phyloP scores from a whole-genome alignment of 2,329 filamentous ascomycete genomes.

The Fusarium marasasianum region DNA sequence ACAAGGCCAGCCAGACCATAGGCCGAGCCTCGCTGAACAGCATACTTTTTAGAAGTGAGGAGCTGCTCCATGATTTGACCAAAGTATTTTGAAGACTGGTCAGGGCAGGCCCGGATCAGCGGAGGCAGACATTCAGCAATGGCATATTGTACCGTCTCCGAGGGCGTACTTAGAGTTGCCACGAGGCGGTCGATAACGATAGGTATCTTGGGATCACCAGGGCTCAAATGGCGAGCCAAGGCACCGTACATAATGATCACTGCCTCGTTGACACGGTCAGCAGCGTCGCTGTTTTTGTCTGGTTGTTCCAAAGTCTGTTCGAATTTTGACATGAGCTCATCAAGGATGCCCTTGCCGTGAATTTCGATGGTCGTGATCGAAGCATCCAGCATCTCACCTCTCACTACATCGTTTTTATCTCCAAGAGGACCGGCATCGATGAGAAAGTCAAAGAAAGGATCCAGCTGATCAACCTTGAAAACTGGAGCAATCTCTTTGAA shows the following conservation, averaged over 20 bases:
- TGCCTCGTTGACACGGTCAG: conserved; percentile 93
- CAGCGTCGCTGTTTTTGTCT: conserved; percentile 80
- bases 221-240: conserved; percentile 83
- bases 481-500: conserved; percentile 82
- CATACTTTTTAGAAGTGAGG: conserved; percentile 89
- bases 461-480: conserved; percentile 75
- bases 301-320: conserved; percentile 87
- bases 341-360: conserved; percentile 84
- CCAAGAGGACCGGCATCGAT: conserved; percentile 89
- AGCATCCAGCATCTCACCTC: conserved; percentile 91
- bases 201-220: conserved; percentile 87
- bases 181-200: conserved; percentile 88
- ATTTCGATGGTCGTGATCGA: conserved; percentile 82
- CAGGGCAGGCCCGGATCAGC: conserved; percentile 81
- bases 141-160: conserved; percentile 95
- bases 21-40: conserved; percentile 89
- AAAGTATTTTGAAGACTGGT: conserved; percentile 83
- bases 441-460: conserved; percentile 83
- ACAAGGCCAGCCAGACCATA: conserved; percentile 94
- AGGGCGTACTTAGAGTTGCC: conserved; percentile 89
- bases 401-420: conserved; percentile 79
- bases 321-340: conserved; percentile 91
- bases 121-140: conserved; percentile 94
- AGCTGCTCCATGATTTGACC: conserved; percentile 82
- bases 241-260: conserved; percentile 98